Evolutionary conservation across 2,329 filamentous ascomycete genomes (phyloP).

Genomic region (Fusarium mexicanum): DNA sequence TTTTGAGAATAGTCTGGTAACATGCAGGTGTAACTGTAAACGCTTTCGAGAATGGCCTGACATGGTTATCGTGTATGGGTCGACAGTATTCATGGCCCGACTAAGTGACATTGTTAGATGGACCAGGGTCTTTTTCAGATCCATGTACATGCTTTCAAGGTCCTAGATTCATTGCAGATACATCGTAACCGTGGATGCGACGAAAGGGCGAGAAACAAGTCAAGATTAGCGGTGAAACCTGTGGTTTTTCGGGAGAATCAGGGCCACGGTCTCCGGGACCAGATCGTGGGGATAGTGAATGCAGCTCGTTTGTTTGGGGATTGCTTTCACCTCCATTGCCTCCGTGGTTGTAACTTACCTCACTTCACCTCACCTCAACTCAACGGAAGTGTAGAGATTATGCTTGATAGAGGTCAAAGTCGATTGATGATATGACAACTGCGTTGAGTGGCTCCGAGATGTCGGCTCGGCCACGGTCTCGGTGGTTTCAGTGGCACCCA

Average conservation of each 20-base stretch:
- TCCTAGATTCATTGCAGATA: neutral
- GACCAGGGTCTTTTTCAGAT: neutral
- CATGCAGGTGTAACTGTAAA: neutral
- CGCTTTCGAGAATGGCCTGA: neutral
- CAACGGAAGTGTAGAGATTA: neutral
- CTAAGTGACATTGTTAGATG: neutral
- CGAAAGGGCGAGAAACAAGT: neutral
- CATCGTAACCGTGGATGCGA: neutral
- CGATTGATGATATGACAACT: constrained; percentile 19
- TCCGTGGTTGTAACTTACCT: neutral
- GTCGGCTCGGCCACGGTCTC: constrained; percentile 33
- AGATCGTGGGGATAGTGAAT: constrained; percentile 11
- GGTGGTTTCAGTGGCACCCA: constrained; percentile 25
- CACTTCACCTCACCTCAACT: neutral
- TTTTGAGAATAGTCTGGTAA: neutral
- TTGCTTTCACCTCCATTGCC: neutral
- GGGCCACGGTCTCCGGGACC: constrained; percentile 11
- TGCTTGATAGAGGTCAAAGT: neutral
- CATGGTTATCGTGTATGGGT: neutral
- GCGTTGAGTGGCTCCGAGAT: constrained; percentile 24
- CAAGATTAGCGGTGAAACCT: constrained; percentile 35
- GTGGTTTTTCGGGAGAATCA: constrained; percentile 38
- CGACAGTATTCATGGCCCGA: neutral
- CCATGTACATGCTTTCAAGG: neutral
- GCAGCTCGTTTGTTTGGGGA: neutral